Conservation (phyloP, 768 basidiomycete species). For the Xerocomellus amylosporus region DNA sequence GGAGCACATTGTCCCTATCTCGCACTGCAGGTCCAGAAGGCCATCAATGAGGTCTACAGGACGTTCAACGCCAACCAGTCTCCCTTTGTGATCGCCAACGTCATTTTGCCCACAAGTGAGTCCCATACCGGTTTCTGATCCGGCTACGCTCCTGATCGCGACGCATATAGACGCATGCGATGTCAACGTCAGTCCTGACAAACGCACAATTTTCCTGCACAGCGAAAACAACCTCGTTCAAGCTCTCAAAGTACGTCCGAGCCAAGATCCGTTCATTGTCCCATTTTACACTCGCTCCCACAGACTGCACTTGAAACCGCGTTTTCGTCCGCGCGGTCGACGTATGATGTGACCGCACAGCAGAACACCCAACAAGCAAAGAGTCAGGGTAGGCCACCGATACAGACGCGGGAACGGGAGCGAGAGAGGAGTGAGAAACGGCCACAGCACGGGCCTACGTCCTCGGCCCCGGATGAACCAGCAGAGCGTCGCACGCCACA, state of each 20-base stretch:
- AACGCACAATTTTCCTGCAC: conserved; percentile 91
- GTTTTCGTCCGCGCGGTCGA: conserved; percentile 71
- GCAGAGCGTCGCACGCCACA: background rate
- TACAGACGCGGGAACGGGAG: background rate
- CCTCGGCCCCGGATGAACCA: background rate
- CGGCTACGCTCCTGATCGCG: background rate
- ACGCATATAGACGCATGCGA: conserved; percentile 67
- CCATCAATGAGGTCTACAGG: conserved; percentile 90
- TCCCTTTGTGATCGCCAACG: conserved; percentile 82
- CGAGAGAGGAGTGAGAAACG: conserved; percentile 2
- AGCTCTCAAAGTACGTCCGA: conserved; percentile 62
- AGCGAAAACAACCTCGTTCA: conserved; percentile 77
- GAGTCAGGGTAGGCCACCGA: background rate
- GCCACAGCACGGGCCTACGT: background rate
- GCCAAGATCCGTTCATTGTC: background rate
- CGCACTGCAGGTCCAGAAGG: conserved; percentile 69
- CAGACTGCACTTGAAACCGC: conserved; percentile 64
- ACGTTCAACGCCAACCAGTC: conserved; percentile 73
- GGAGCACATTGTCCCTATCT: background rate
- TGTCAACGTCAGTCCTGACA: conserved; percentile 95
- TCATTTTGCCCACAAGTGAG: conserved; percentile 76
- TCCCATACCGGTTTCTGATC: background rate
- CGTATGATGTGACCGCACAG: conserved; percentile 51
- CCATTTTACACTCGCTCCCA: background rate
- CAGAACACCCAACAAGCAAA: conserved; percentile 1